phyloP scores from a whole-genome alignment of 1,139 yeast species.

The Hyphopichia fennica region DNA sequence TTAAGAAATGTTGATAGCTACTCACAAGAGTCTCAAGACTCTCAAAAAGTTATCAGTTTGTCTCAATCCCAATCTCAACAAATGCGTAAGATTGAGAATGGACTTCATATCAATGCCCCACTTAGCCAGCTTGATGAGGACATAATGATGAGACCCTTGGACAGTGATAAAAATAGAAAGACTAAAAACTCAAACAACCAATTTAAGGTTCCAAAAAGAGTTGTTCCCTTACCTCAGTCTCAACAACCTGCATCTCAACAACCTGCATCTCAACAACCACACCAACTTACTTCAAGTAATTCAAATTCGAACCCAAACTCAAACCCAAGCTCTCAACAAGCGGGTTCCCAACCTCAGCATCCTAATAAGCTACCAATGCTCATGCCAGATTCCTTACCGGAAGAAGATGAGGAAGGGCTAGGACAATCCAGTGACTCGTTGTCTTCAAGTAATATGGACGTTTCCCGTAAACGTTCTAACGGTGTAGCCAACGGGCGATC shows the following conservation, averaged over 20 bases:
- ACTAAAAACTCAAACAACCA: conserved; percentile 26
- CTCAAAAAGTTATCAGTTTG: conserved; percentile 51
- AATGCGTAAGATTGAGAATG: conserved; percentile 51
- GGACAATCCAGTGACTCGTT: neutral
- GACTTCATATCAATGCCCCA: conserved; percentile 36
- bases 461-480: neutral
- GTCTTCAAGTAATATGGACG: neutral
- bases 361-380: neutral
- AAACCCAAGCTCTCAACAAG: neutral
- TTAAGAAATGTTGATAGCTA: conserved; percentile 27
- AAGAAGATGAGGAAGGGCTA: conserved; percentile 1
- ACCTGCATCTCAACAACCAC: neutral
- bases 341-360: neutral
- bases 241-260: conserved; percentile 26
- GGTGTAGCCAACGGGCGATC: no score
- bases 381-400: conserved; percentile 4
- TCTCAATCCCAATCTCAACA: conserved; percentile 76
- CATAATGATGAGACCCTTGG: conserved; percentile 46
- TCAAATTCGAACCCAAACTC: neutral
- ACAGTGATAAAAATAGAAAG: conserved; percentile 23
- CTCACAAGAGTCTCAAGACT: conserved; percentile 29
- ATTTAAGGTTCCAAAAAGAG: conserved; percentile 45
- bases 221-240: conserved; percentile 44
- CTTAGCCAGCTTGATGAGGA: conserved; percentile 47
- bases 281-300: neutral